These are phyloP conservation scores for Huntiella decipiens DNA, from an alignment of 2,329 filamentous ascomycete species.

Conservation along the genomic window DNA sequence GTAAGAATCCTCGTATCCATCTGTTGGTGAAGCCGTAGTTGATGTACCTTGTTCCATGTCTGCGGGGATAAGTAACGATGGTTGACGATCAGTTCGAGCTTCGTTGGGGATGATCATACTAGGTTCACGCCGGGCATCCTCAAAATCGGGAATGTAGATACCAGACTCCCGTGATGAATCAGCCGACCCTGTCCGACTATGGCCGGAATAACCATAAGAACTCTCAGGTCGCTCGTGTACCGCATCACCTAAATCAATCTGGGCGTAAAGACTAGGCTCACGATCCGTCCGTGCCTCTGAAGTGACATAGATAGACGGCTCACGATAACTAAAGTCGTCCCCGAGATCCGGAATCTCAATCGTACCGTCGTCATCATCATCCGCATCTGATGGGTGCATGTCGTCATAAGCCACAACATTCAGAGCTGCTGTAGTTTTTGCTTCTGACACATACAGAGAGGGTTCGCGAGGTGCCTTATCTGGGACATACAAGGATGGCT, in stretches of 20 bases:
- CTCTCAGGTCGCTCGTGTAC: slow-evolving; percentile 6
- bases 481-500: slow-evolving; percentile 7
- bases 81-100: slow-evolving; percentile 9
- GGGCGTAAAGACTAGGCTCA: slow-evolving; percentile 7
- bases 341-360: slow-evolving; percentile 10
- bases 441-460: slow-evolving; percentile 6
- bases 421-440: slow-evolving; percentile 5
- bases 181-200: slow-evolving; percentile 4
- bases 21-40: background rate
- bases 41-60: slow-evolving; percentile 8
- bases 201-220: slow-evolving; percentile 2
- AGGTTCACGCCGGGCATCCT: slow-evolving; percentile 4
- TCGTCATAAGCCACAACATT: background rate
- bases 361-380: slow-evolving; percentile 10
- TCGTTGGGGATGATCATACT: slow-evolving; percentile 11
- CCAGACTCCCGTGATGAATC: slow-evolving; percentile 1
- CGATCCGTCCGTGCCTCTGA: slow-evolving; percentile 6
- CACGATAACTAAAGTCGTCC: slow-evolving; percentile 7
- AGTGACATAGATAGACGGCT: slow-evolving; percentile 11
- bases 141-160: slow-evolving; percentile 10
- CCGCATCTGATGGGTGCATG: background rate
- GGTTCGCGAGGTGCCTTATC: slow-evolving; percentile 3
- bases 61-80: slow-evolving; percentile 9
- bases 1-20: slow-evolving; percentile 9
- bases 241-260: slow-evolving; percentile 9